phyloP scores from a whole-genome alignment of 306 rosid species.

The Argentina anserina region DNA sequence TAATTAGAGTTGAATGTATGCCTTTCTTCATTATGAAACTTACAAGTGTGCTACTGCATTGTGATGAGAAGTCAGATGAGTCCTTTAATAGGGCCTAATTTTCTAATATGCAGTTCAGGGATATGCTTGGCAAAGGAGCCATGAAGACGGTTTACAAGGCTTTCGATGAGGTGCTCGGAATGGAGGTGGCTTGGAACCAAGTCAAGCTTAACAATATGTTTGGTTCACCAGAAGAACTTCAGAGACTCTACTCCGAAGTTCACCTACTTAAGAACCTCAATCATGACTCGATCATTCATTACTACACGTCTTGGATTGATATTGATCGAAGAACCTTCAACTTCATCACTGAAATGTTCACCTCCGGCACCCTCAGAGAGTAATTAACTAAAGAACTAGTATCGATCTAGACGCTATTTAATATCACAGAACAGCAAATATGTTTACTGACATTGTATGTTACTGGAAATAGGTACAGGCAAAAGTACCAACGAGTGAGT shows the following conservation, averaged over 20 bases:
- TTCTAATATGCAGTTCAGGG: slow-evolving; percentile 43
- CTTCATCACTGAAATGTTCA: slow-evolving; percentile 91
- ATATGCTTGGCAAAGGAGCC: slow-evolving; percentile 83
- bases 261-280: slow-evolving; percentile 82
- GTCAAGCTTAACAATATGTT: slow-evolving; percentile 64
- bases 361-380: slow-evolving; percentile 94
- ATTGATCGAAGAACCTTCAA: slow-evolving; percentile 56
- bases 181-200: slow-evolving; percentile 97
- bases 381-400: slow-evolving; percentile 21
- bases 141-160: slow-evolving; percentile 77
- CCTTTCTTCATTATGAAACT: background rate
- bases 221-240: slow-evolving; percentile 66
- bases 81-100: background rate
- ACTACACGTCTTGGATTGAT: slow-evolving; percentile 75
- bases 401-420: background rate
- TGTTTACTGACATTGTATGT: background rate
- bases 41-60: background rate
- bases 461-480: slow-evolving; percentile 48
- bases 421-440: background rate
- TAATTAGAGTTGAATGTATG: background rate
- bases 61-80: background rate
- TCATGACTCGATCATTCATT: slow-evolving; percentile 70
- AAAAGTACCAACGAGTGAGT: slow-evolving; percentile 48
- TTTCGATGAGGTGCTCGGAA: slow-evolving; percentile 68
- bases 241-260: slow-evolving; percentile 81